A percentile compares a stretch with the other conserved stretches of the same genome.
These are phyloP conservation scores for Trifolium pratense DNA, from an alignment of 306 rosid genomes.

Conservation along the genomic window DNA sequence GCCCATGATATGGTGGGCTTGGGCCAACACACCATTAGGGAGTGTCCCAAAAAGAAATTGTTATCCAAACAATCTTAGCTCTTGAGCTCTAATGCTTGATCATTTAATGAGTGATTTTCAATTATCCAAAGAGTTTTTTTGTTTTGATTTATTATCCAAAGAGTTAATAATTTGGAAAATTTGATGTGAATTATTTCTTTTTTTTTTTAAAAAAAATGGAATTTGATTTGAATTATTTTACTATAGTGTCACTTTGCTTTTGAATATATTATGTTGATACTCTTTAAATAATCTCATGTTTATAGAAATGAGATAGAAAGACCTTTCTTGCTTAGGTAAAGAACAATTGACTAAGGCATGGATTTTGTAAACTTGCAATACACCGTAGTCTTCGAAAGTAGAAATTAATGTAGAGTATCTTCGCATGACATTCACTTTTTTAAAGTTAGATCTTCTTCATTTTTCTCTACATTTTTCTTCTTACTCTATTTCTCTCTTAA, in stretches of 20 bases:
- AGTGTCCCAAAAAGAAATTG: not conserved
- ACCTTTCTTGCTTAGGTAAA: no score
- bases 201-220: no score
- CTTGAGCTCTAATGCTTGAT: not conserved
- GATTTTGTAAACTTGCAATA: no score
- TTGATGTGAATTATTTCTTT: not conserved
- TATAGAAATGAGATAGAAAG: not conserved
- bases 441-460: no score
- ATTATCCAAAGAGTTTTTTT: not conserved
- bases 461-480: no score
- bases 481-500: no score
- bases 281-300: not conserved
- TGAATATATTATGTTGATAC: not conserved
- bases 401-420: not conserved
- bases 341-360: no score
- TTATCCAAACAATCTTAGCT: not conserved
- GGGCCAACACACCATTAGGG: not conserved
- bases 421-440: not conserved
- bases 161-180: not conserved
- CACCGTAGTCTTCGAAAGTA: not conserved
- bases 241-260: not conserved
- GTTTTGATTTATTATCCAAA: no score
- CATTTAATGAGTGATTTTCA: not conserved
- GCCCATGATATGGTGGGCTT: constrained; percentile 8
- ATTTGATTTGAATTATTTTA: not conserved